phyloP scores from a whole-genome alignment of 805 yeast species.

The Alloascoidea africana region DNA sequence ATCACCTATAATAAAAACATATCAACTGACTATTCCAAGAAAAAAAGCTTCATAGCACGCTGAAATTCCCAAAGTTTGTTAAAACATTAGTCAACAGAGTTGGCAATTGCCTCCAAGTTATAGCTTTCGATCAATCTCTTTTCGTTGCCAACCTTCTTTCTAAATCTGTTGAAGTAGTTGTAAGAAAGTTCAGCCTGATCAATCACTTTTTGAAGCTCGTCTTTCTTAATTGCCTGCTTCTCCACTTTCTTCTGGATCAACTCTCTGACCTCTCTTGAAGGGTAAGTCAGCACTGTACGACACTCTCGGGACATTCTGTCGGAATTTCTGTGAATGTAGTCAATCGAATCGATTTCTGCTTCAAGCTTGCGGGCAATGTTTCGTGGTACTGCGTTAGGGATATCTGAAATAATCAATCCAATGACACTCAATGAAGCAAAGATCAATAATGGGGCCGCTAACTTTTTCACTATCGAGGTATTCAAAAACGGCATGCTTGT shows the following conservation, averaged over 20 bases:
- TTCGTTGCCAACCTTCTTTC: slow-evolving; percentile 29
- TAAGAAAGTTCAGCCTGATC: slow-evolving; percentile 40
- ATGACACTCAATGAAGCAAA: slow-evolving; percentile 36
- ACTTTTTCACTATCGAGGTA: slow-evolving; percentile 20
- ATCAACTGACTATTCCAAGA: no score
- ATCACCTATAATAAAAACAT: no score
- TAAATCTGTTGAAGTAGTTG: slow-evolving; percentile 36
- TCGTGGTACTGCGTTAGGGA: slow-evolving; percentile 81
- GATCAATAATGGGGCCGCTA: slow-evolving; percentile 38
- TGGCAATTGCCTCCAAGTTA: slow-evolving; percentile 21
- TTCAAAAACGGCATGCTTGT: slow-evolving; percentile 4
- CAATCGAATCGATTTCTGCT: slow-evolving; percentile 44
- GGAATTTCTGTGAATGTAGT: slow-evolving; percentile 69
- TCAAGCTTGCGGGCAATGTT: slow-evolving; percentile 64
- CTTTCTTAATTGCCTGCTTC: slow-evolving; percentile 39
- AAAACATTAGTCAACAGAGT: neutral
- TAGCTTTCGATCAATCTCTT: slow-evolving; percentile 23
- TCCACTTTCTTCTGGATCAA: slow-evolving; percentile 56
- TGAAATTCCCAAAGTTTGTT: no score
- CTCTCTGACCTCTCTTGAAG: slow-evolving; percentile 67
- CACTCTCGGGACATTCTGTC: slow-evolving; percentile 70
- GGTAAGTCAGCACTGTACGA: slow-evolving; percentile 64
- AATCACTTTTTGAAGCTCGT: slow-evolving; percentile 33
- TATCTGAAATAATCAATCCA: slow-evolving; percentile 57
- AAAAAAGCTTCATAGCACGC: no score